phyloP scores from a whole-genome alignment of 75 land plant species.

The Picea sitchensis region DNA sequence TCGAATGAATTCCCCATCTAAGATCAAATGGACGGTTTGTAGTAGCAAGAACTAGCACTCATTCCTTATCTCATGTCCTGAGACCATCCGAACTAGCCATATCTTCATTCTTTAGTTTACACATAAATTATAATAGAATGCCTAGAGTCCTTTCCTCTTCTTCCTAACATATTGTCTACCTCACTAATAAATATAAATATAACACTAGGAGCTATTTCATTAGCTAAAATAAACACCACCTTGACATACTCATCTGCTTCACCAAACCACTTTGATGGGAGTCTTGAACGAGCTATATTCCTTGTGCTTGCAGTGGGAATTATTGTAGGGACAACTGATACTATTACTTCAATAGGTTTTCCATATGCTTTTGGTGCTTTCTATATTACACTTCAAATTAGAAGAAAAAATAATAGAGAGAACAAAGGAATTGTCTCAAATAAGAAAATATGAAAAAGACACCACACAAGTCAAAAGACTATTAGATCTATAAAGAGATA shows the following conservation, averaged over 20 bases:
- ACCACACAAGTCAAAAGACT: constrained; percentile 30
- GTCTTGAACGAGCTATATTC: constrained; percentile 26
- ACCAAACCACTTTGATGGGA: constrained; percentile 11
- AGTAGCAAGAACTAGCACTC: constrained; percentile 45
- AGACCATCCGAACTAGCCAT: constrained; percentile 54
- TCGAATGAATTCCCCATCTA: constrained; percentile 48
- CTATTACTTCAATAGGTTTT: constrained; percentile 32
- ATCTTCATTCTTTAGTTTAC: constrained; percentile 51
- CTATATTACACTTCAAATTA: constrained; percentile 24
- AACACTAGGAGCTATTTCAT: no score
- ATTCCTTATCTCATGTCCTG: constrained; percentile 32
- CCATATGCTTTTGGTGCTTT: constrained; percentile 45
- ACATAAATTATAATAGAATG: constrained; percentile 32
- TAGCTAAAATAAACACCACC: no score
- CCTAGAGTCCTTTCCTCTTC: constrained; percentile 38
- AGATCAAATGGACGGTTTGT: constrained; percentile 52
- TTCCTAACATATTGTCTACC: constrained; percentile 46
- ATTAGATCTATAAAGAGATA: constrained; percentile 31
- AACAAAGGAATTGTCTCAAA: constrained; percentile 36
- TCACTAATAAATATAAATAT: neutral
- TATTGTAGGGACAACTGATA: constrained; percentile 44
- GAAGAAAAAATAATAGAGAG: constrained; percentile 37
- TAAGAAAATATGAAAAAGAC: constrained; percentile 32
- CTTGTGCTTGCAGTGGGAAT: constrained; percentile 36
- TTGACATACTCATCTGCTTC: no score